Percentiles rank a stretch among this genome's conserved stretches.
Conservation (phyloP, 2,329 filamentous ascomycete species). For the Diaporthe batatas region DNA sequence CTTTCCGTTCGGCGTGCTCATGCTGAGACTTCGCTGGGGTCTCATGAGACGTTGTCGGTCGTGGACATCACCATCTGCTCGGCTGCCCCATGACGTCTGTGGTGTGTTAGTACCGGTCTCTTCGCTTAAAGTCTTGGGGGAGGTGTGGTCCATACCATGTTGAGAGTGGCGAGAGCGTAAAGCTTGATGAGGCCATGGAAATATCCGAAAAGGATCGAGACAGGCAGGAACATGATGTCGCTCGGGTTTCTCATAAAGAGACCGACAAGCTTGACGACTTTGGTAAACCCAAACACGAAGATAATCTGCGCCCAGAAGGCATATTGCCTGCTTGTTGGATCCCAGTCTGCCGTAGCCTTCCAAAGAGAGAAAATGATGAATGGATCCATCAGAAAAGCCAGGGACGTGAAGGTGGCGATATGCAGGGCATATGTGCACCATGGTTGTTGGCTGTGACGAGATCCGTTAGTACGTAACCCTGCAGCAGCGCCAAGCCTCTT, state of each 20-base stretch:
- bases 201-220: slow-evolving; percentile 93
- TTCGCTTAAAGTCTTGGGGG: background rate
- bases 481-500: slow-evolving; percentile 39
- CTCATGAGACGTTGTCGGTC: slow-evolving; percentile 77
- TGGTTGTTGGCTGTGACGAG: slow-evolving; percentile 77
- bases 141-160: slow-evolving; percentile 73
- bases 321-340: slow-evolving; percentile 63
- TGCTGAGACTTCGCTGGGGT: slow-evolving; percentile 56
- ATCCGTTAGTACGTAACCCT: slow-evolving; percentile 29
- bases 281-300: slow-evolving; percentile 87
- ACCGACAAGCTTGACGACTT: slow-evolving; percentile 90
- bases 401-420: slow-evolving; percentile 90
- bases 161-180: slow-evolving; percentile 85
- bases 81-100: slow-evolving; percentile 95
- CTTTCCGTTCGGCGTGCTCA: slow-evolving; percentile 59
- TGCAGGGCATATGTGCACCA: slow-evolving; percentile 97
- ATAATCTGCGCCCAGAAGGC: slow-evolving; percentile 73
- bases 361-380: slow-evolving; percentile 78
- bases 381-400: slow-evolving; percentile 84
- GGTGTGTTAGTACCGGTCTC: slow-evolving; percentile 36
- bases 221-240: slow-evolving; percentile 82
- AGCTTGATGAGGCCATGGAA: slow-evolving; percentile 94
- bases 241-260: slow-evolving; percentile 87
- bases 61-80: slow-evolving; percentile 89
- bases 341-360: slow-evolving; percentile 75